Evolutionary conservation across 2,329 filamentous ascomycete species (phyloP), one percentile per base, ranked within the genome.

Genomic region (Pseudogymnoascus sp.): DNA sequence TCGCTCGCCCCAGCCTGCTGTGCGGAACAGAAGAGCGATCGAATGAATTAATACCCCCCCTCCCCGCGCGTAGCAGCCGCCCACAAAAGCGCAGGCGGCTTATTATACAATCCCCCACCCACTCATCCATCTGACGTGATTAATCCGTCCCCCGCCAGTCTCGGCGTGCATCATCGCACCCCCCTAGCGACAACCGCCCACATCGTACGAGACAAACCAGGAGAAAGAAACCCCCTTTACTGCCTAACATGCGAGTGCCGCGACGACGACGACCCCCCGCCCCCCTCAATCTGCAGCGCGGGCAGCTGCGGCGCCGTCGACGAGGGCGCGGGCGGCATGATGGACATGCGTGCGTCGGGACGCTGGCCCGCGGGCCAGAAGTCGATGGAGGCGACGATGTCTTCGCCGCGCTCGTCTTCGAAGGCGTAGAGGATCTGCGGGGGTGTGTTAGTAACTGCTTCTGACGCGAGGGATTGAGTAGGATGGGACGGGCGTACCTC

Each of bases 371-470:
- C 67, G 47, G 69, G 71, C 93, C 93, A 99, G 80, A 99, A 99
- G 78, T 99, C 95, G 73, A 99, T 85, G 67, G 91, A 92, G 70
- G 95, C 92, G 67, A 99, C 89, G 62, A 96, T 87, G 74, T 99
- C 95, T 74, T 96, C 91, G 69, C 95, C 93, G 68, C 86, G 81
- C 75, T 99, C 95, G 72, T 97, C 93, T 79, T 99, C 95, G 75
- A 97, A 97, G 60, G 95, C 93, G 77, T 97, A 97, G 62, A 99
- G 78, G 70, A 99, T 97, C 95, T 99, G 71, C 21, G 44, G 62
- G 31, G 17, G 15, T 63, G 47, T 42, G 40, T 68, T 64, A 64
- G 72, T 74, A 61, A 77, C 1, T 17, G 9, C 10, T 28, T 1
- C 19, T 28, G 3, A 31, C 6, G 10, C 53, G 11, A 71, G 31